Conservation (phyloP, 2,329 filamentous ascomycete species). For the Pseudogymnoascus sp. region DNA sequence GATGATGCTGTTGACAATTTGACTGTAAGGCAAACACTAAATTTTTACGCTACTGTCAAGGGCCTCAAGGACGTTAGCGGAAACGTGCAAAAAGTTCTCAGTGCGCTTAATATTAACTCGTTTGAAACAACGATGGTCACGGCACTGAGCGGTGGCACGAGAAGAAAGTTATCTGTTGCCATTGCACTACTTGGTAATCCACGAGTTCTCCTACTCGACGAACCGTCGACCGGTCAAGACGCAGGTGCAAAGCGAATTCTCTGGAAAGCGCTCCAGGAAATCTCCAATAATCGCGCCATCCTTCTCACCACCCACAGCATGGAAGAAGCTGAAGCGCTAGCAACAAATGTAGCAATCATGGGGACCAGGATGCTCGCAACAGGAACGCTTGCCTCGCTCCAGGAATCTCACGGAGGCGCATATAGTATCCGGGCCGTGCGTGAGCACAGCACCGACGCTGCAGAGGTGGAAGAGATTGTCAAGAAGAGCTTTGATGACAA, state of each 20-base stretch:
- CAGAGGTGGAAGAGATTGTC: slow-evolving; percentile 16
- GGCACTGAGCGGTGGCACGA: slow-evolving; percentile 28
- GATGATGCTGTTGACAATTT: slow-evolving; percentile 30
- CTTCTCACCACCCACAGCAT: slow-evolving; percentile 32
- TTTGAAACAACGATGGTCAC: slow-evolving; percentile 23
- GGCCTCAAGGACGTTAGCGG: slow-evolving; percentile 23
- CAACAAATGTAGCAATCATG: slow-evolving; percentile 30
- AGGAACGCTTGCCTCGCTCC: slow-evolving; percentile 20
- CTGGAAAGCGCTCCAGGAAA: slow-evolving; percentile 28
- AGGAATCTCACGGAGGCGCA: slow-evolving; percentile 19
- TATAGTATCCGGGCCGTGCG: slow-evolving; percentile 20
- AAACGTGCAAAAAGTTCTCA: background rate
- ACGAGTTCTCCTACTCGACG: slow-evolving; percentile 27
- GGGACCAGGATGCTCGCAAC: slow-evolving; percentile 27
- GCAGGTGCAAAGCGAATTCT: slow-evolving; percentile 30
- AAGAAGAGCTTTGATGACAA: slow-evolving; percentile 16
- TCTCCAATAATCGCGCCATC: slow-evolving; percentile 26
- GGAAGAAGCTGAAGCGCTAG: slow-evolving; percentile 31
- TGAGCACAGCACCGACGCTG: background rate
- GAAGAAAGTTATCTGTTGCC: slow-evolving; percentile 28
- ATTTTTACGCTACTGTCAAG: slow-evolving; percentile 28
- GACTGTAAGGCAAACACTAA: slow-evolving; percentile 28
- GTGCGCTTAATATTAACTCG: slow-evolving; percentile 20
- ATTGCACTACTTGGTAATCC: slow-evolving; percentile 30
- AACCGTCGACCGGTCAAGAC: slow-evolving; percentile 29